These are phyloP conservation scores for Lithocarpus polystachyus DNA, from an alignment of 306 rosid species.

Conservation along the genomic window DNA sequence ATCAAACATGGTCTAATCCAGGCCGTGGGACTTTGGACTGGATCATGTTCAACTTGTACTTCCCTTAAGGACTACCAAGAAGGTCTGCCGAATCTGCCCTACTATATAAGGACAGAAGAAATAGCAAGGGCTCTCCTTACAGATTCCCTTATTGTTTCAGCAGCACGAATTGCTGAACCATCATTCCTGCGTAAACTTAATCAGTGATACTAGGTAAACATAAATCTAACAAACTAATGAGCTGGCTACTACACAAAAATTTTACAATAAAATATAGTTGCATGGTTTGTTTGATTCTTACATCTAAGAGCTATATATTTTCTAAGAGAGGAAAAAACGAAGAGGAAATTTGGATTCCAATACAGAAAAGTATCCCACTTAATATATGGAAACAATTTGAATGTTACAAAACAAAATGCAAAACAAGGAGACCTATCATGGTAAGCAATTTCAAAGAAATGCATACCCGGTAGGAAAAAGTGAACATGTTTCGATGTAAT, in stretches of 20 bases:
- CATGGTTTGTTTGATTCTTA: conserved; percentile 11
- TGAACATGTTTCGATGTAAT: conserved; percentile 33
- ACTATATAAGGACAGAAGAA: no score
- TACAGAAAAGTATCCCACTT: conserved; percentile 35
- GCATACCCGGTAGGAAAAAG: conserved; percentile 47
- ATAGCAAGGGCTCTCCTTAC: no score
- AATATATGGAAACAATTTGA: conserved; percentile 41
- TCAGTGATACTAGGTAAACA: background rate
- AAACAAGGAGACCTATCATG: conserved; percentile 44
- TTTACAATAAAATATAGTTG: background rate
- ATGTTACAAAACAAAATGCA: conserved; percentile 26
- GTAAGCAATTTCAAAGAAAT: conserved; percentile 40
- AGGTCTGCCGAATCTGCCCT: no score
- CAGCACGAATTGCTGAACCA: no score
- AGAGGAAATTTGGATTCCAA: conserved; percentile 33
- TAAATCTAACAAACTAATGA: background rate
- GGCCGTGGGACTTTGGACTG: no score
- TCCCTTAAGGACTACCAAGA: no score
- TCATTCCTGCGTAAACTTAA: background rate
- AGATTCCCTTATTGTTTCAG: no score
- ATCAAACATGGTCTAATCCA: no score
- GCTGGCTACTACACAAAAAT: background rate
- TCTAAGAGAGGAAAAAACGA: background rate
- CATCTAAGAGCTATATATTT: conserved; percentile 11
- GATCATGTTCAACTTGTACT: no score